These are phyloP conservation scores for Mycothermus thermophilus DNA, from an alignment of 495 filamentous ascomycete species.

Conservation along the genomic window DNA sequence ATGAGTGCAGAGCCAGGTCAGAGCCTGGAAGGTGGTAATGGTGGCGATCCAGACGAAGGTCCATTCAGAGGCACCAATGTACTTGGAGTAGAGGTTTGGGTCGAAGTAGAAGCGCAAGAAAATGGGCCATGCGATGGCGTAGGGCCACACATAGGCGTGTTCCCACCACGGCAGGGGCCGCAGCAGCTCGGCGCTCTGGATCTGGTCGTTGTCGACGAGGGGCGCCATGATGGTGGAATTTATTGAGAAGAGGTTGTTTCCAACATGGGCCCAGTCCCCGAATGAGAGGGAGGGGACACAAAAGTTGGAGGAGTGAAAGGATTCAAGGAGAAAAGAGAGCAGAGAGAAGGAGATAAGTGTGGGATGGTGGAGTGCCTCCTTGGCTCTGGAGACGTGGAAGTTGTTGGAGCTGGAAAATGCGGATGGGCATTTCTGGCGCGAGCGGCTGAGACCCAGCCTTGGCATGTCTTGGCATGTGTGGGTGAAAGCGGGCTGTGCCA, in stretches of 20 bases:
- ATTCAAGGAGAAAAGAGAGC: too few relatives aligned
- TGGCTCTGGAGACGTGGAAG: too few relatives aligned
- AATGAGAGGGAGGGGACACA: neutral
- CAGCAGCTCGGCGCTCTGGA: conserved; percentile 74
- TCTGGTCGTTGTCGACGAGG: conserved; percentile 84
- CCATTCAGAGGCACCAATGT: conserved; percentile 86
- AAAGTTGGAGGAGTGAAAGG: too few relatives aligned
- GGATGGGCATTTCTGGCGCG: too few relatives aligned
- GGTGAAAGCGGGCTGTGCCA: too few relatives aligned
- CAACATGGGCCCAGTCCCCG: too few relatives aligned
- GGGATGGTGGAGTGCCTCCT: too few relatives aligned
- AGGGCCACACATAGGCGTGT: conserved; percentile 88
- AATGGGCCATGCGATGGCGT: conserved; percentile 74
- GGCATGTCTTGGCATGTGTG: too few relatives aligned
- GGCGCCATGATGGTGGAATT: conserved; percentile 31
- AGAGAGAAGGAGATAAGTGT: too few relatives aligned
- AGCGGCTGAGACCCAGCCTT: too few relatives aligned
- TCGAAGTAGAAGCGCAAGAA: conserved; percentile 80
- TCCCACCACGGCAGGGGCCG: conserved; percentile 69
- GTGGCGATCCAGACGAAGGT: conserved; percentile 85
- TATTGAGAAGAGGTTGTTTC: neutral
- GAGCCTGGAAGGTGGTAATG: conserved; percentile 74
- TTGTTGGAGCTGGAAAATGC: too few relatives aligned
- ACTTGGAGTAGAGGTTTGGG: conserved; percentile 67
- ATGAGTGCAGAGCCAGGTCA: conserved; percentile 90